Conservation (phyloP, 805 yeast genomes). For the Priceomyces melissophilus region DNA sequence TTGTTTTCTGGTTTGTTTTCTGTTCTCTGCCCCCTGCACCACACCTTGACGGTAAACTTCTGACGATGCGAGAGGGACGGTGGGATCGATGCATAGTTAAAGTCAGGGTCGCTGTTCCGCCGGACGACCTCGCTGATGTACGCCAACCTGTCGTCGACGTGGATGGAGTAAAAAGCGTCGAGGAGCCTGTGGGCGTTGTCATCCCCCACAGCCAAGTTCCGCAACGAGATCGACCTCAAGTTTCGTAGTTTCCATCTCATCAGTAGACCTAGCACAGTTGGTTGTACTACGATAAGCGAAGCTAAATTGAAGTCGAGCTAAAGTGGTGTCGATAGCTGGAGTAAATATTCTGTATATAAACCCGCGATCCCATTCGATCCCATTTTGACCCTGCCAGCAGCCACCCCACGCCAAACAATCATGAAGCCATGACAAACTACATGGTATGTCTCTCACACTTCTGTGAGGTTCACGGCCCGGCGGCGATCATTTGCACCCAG, state of each 20-base stretch:
- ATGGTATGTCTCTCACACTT: constrained; percentile 64
- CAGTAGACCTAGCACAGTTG: too few species aligned
- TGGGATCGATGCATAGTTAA: constrained; percentile 26
- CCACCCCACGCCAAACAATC: too few species aligned
- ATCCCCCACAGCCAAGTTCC: constrained; percentile 11
- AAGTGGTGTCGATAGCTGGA: too few species aligned
- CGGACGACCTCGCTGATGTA: constrained; percentile 31
- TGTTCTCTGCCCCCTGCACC: constrained; percentile 11
- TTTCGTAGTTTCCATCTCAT: constrained; percentile 12
- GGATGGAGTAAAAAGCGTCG: constrained; percentile 27
- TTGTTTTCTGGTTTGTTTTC: not conserved
- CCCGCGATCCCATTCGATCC: too few species aligned
- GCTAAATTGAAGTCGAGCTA: too few species aligned
- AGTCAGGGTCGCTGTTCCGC: constrained; percentile 21
- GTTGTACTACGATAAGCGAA: too few species aligned
- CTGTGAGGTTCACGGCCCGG: constrained; percentile 77
- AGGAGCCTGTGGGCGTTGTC: constrained; percentile 4
- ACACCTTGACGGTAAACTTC: constrained; percentile 16
- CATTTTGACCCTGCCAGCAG: too few species aligned
- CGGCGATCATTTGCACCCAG: constrained; percentile 63
- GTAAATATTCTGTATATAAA: too few species aligned
- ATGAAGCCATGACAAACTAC: constrained; percentile 29
- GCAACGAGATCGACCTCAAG: constrained; percentile 12
- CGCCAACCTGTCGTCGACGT: constrained; percentile 15
- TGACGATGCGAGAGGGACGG: constrained; percentile 7